These are phyloP conservation scores for Ramaria sp. DNA, from an alignment of 768 basidiomycete species.

Conservation along the genomic window DNA sequence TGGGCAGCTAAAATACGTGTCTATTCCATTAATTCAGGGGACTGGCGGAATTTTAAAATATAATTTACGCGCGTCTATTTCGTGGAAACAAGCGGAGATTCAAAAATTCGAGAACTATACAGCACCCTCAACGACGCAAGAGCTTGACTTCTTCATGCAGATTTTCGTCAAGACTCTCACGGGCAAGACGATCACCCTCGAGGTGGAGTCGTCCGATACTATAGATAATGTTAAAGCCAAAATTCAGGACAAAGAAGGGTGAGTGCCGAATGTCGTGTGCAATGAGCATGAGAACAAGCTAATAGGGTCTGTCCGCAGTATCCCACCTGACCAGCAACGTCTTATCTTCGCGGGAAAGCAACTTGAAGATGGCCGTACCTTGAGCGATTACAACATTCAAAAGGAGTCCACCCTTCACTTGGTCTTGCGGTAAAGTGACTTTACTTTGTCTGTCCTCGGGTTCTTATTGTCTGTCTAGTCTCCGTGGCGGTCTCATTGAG, in stretches of 20 bases:
- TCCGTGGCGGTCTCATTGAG: conserved; percentile 98
- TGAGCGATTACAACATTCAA: conserved; percentile 97
- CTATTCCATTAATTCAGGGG: too few relatives aligned
- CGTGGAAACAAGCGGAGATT: too few relatives aligned
- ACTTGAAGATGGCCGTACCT: conserved; percentile 93
- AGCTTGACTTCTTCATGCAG: conserved; percentile 30
- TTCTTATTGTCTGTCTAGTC: conserved; percentile 33
- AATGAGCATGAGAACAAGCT: not conserved
- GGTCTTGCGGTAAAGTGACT: conserved; percentile 48
- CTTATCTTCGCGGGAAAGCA: conserved; percentile 98
- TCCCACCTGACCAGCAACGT: conserved; percentile 91
- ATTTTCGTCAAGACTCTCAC: conserved; percentile 88
- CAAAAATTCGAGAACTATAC: not conserved
- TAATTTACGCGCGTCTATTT: too few relatives aligned
- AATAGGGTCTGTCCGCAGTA: conserved; percentile 30
- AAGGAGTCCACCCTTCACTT: conserved; percentile 97
- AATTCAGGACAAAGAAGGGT: conserved; percentile 75
- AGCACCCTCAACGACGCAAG: not conserved
- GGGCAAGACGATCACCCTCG: conserved; percentile 96
- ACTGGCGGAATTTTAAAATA: too few relatives aligned
- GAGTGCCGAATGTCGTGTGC: conserved; percentile 16
- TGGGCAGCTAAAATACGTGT: too few relatives aligned
- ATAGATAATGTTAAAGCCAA: conserved; percentile 91
- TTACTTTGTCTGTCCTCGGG: not conserved
- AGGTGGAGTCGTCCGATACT: conserved; percentile 95